These are phyloP conservation scores for Amanita muscaria DNA, from an alignment of 768 basidiomycete species.

Conservation along the genomic window DNA sequence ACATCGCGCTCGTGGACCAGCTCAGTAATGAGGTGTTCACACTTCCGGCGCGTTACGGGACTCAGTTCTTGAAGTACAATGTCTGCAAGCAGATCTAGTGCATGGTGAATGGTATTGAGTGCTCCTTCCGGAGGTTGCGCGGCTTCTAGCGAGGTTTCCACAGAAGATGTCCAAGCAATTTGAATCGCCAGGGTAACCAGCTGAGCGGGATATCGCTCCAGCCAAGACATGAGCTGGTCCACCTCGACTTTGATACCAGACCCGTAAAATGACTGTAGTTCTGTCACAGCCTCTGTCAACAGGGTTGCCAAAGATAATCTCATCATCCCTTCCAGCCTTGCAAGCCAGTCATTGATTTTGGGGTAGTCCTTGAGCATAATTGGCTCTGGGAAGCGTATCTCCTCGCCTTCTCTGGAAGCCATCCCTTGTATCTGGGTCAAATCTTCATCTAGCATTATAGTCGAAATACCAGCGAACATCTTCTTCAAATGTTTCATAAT, in stretches of 20 bases:
- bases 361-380: conserved; percentile 88
- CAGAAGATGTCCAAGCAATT: conserved; percentile 85
- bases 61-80: conserved; percentile 86
- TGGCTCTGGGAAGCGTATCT: conserved; percentile 75
- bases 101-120: conserved; percentile 68
- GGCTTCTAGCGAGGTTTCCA: conserved; percentile 62
- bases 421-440: conserved; percentile 85
- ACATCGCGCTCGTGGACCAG: conserved; percentile 98
- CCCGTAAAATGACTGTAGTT: conserved; percentile 76
- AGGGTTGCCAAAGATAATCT: conserved; percentile 77
- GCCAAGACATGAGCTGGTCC: conserved; percentile 77
- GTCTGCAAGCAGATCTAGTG: conserved; percentile 92
- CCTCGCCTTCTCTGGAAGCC: conserved; percentile 93
- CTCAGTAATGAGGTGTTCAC: conserved; percentile 98
- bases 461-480: conserved; percentile 98
- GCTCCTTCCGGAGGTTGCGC: conserved; percentile 50
- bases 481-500: conserved; percentile 99
- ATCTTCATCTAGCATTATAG: conserved; percentile 81
- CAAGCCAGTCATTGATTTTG: conserved; percentile 98
- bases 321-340: conserved; percentile 90
- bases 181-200: conserved; percentile 94
- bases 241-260: conserved; percentile 48
- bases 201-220: conserved; percentile 92
- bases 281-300: conserved; percentile 69
- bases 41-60: conserved; percentile 91